Base-by-base conservation (phyloP, 2,329 filamentous ascomycete genomes). In the Ceratocystis papillata region DNA sequence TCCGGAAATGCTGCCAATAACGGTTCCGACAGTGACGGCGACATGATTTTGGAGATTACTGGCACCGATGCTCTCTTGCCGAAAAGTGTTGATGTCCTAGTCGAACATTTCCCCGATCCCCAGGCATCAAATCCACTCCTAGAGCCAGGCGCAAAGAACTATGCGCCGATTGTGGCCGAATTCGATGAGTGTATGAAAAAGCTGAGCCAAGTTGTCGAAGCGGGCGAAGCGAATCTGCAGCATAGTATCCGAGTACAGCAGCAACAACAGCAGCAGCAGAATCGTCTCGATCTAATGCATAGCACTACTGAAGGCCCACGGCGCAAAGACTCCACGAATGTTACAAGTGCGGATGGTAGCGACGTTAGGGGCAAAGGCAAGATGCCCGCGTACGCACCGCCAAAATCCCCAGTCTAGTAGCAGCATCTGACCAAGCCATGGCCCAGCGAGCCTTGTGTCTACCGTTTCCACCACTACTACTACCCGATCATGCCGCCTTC, bases 101-200 rank as follows among this genome's bases (percentile, higher is more conserved):
- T 63, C 33, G 65, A 41, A 12, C 41, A n/a, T 22, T 45, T 28
- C 20, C 50, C 57, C 3, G 61, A 63, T 46, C 30, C 50, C 30
- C 66, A 69, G 61, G 33, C 65, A 7, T 62, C 64, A 28, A 62
- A 65, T 7, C 65, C 53, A 25, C 65, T n/a, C 50, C 28, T 69
- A 59, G 15, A 73, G 68, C 22, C 74, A 71, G 5, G 72, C 62
- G 70, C 69, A 44, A 72, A 74, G 2, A 80, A 83, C 61, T 81
- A 84, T 66, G 75, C 76, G 1, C 74, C 72, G 2, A 72, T 87
- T 50, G 72, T 84, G 1, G 80, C 81, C 17, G 80, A 84, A 45
- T 87, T 87, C 69, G 79, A 83, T 65, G 77, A 76, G 67, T 78
- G 81, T 57, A 84, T 87, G 82, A 74, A 68, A 2, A 75, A 83